Conservation (phyloP, 2,329 filamentous ascomycete species). For the Gnomoniopsis smithogilvyi region DNA sequence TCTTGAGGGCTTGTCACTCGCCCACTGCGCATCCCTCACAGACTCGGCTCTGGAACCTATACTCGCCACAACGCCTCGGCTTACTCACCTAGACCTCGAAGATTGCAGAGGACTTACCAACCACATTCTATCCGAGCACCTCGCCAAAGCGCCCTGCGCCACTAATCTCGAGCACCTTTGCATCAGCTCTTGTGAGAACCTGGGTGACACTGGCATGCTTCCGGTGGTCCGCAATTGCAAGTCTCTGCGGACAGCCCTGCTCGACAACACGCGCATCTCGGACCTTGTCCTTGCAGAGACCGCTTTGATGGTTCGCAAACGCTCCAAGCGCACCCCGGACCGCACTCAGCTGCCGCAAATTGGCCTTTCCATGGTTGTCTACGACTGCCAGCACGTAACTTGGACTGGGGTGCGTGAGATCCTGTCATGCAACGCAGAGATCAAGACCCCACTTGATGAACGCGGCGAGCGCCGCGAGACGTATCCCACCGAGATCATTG, state of each 20-base stretch:
- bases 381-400: slow-evolving; percentile 88
- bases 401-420: slow-evolving; percentile 91
- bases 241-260: slow-evolving; percentile 67
- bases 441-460: slow-evolving; percentile 46
- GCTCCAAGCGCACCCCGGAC: slow-evolving; percentile 45
- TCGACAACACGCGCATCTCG: slow-evolving; percentile 92
- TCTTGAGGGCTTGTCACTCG: slow-evolving; percentile 79
- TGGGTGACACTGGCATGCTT: slow-evolving; percentile 81
- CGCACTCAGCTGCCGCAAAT: slow-evolving; percentile 44
- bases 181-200: slow-evolving; percentile 82
- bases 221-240: slow-evolving; percentile 75
- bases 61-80: slow-evolving; percentile 68
- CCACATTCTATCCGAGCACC: slow-evolving; percentile 62
- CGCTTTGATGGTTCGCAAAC: slow-evolving; percentile 70
- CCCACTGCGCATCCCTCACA: slow-evolving; percentile 70
- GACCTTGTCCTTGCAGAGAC: slow-evolving; percentile 85
- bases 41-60: slow-evolving; percentile 71
- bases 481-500: slow-evolving; percentile 76
- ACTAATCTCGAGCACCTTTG: slow-evolving; percentile 73
- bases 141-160: slow-evolving; percentile 75
- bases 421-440: slow-evolving; percentile 77
- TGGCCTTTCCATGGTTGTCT: slow-evolving; percentile 75
- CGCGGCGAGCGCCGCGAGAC: slow-evolving; percentile 24
- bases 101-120: slow-evolving; percentile 79
- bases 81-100: slow-evolving; percentile 88